Base-by-base conservation (phyloP, 1,284 basidiomycete species). In the Ganoderma sinense region DNA sequence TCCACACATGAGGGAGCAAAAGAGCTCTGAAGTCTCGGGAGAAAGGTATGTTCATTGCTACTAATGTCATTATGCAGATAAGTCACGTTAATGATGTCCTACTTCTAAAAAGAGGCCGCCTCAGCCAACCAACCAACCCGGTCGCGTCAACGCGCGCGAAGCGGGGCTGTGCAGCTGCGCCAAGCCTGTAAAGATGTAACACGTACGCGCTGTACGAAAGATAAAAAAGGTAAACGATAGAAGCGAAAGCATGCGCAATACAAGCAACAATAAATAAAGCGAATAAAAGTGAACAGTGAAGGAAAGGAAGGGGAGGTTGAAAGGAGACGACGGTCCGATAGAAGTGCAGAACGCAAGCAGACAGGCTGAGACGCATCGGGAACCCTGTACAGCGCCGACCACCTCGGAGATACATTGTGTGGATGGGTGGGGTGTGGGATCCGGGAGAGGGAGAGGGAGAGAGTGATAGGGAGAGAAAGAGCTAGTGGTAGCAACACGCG, bases 181-280 rank as follows among this genome's bases (percentile, higher is more conserved):
- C 33, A 36, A 36, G 33, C 33, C 33, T 36, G 33, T 36, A 36
- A 20, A 40, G 40, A 5, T 41, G 23, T 26, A 66, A n/a, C 45
- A 23, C 40, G 40, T 41, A 6, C 33, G 33, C 33, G 66, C 26
- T 31, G 67, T 16, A 36, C 18, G 41, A 31, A 63, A 5, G 63
- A 10, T 36, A 5, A 36, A 29, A 16, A 39, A 2, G 26, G 51
- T 13, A n/a, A 60, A 67, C 29, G 66, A 40, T 39, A 20, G 65
- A 48, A 63, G 3, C 58, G 72, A 66, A 56, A 71, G 72, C 73
- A 72, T 55, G 53, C 53, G 64, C 67, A 53, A 56, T 66, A 74
- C 67, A 74, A 67, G 73, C 71, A 74, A 69, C 5, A 18, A 74
- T 74, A 74, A 74, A 74, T 74, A 74, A 74, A 72, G 67, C 73